phyloP scores from a whole-genome alignment of 805 yeast species.

The Kluyveromyces lactis region DNA sequence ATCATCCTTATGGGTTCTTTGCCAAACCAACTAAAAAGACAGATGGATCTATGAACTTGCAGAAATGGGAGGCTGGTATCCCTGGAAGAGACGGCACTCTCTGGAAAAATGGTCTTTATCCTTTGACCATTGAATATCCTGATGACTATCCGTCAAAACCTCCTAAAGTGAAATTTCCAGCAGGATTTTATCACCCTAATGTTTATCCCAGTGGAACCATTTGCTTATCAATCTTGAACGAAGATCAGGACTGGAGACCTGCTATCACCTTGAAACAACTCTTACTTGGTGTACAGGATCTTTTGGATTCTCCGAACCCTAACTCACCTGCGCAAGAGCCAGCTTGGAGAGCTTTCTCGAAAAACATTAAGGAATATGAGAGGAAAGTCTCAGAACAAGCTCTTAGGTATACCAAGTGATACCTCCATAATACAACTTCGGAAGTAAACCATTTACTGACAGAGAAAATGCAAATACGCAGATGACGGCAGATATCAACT shows the following conservation, averaged over 20 bases:
- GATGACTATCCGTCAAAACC: conserved; percentile 95
- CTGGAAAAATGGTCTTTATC: conserved; percentile 89
- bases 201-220: conserved; percentile 97
- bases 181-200: conserved; percentile 92
- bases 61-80: conserved; percentile 88
- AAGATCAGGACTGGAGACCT: conserved; percentile 97
- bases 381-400: conserved; percentile 78
- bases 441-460: not conserved
- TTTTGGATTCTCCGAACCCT: conserved; percentile 84
- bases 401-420: conserved; percentile 47
- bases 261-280: conserved; percentile 88
- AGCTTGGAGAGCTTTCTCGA: conserved; percentile 81
- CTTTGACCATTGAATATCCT: conserved; percentile 74
- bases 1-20: conserved; percentile 94
- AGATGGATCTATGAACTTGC: conserved; percentile 80
- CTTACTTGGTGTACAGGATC: conserved; percentile 84
- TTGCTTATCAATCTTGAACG: conserved; percentile 87
- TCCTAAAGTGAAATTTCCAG: conserved; percentile 85
- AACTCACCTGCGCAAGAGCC: conserved; percentile 97
- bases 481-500: too few relatives aligned
- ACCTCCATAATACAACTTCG: not conserved
- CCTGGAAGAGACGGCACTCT: conserved; percentile 85
- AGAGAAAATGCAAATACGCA: too few relatives aligned
- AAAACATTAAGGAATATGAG: conserved; percentile 61
- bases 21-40: conserved; percentile 79